Conservation (phyloP, 257 asterid genomes). For the Striga asiatica region DNA sequence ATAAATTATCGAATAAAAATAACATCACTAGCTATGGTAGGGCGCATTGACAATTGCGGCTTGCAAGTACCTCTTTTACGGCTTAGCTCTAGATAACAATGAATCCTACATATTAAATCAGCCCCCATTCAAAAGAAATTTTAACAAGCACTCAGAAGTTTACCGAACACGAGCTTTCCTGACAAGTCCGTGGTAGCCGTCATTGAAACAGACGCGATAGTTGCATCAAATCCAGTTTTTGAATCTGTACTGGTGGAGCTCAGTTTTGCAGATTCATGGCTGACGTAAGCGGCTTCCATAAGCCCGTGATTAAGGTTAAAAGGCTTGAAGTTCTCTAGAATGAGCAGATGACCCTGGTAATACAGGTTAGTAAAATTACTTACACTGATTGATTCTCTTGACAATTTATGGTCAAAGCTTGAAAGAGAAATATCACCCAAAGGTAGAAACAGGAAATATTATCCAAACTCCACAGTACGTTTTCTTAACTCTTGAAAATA, state of each 20-base stretch:
- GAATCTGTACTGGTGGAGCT: conserved; percentile 26
- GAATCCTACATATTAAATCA: no score
- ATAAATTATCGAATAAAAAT: no score
- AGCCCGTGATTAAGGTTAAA: conserved; percentile 85
- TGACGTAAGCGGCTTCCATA: conserved; percentile 81
- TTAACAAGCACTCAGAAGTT: neutral
- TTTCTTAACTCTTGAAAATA: no score
- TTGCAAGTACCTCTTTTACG: no score
- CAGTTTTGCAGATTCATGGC: conserved; percentile 54
- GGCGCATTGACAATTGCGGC: no score
- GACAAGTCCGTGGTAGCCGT: conserved; percentile 82
- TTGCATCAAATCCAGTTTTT: conserved; percentile 31
- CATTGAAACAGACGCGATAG: conserved; percentile 70
- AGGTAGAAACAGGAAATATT: no score
- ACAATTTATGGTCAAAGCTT: no score
- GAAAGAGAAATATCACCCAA: no score
- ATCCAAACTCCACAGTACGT: no score
- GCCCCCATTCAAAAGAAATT: no score
- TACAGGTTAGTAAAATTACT: conserved; percentile 15
- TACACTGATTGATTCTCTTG: conserved; percentile 16
- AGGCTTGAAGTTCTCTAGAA: conserved; percentile 60
- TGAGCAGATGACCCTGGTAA: conserved; percentile 80
- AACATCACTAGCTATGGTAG: no score
- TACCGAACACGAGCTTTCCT: conserved; percentile 85
- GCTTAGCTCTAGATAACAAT: no score